A percentile compares a stretch with the other conserved stretches of the same genome.
Evolutionary conservation across 1,284 basidiomycete species (phyloP).

Genomic region (Fistulina hepatica): DNA sequence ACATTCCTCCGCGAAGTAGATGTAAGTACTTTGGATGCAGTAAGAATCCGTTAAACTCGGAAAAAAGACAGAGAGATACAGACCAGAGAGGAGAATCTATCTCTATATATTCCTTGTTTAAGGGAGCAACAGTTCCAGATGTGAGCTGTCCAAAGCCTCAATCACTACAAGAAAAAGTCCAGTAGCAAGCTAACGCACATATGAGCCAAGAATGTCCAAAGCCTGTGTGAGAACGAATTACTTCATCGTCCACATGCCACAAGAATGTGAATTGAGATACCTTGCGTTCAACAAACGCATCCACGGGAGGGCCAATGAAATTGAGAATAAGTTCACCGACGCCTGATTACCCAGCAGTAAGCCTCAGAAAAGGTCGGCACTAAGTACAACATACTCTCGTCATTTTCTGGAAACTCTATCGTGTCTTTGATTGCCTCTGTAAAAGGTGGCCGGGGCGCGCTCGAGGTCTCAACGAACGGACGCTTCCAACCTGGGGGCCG

Average conservation of each 20-base stretch:
- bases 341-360: conserved; percentile 19
- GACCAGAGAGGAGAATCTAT: conserved; percentile 84
- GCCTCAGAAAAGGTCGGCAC: background rate
- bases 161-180: too few relatives aligned
- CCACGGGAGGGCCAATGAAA: conserved; percentile 72
- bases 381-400: conserved; percentile 57
- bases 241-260: background rate
- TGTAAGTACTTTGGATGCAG: conserved; percentile 49
- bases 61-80: conserved; percentile 15
- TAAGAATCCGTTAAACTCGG: conserved; percentile 15
- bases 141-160: too few relatives aligned
- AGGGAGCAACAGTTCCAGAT: conserved; percentile 78
- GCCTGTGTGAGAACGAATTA: conserved; percentile 50
- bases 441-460: conserved; percentile 52
- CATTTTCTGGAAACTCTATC: conserved; percentile 96
- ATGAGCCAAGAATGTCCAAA: conserved; percentile 76
- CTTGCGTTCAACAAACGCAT: conserved; percentile 68
- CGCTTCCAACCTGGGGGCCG: conserved; percentile 81
- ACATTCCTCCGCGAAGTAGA: conserved; percentile 75
- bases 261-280: conserved; percentile 26
- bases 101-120: conserved; percentile 92
- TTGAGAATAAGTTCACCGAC: conserved; percentile 79
- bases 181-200: too few relatives aligned
- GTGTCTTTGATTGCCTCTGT: conserved; percentile 44
- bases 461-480: conserved; percentile 87